Evolutionary conservation across 1,284 basidiomycete species (phyloP), one percentile per base, ranked within the genome.

Genomic region (Cutaneotrichosporon cutaneum): DNA sequence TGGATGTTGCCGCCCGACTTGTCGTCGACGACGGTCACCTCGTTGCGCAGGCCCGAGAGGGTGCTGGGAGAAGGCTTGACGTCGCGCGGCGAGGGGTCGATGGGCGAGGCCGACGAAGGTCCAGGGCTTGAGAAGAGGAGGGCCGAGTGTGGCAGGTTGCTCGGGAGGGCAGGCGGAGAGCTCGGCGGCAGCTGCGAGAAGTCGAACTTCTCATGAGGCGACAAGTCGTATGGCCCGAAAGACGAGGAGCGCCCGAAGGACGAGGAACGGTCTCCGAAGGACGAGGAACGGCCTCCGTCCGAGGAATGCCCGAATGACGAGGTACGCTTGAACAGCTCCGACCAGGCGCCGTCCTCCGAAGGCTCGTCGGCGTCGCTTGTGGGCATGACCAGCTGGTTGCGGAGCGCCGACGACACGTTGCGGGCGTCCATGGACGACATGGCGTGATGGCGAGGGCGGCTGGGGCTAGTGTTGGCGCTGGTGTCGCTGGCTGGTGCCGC

Each of bases 151-250:
- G 71, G 65, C 10, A 75, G 60, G 39, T 64, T 59, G 35, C 58
- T 54, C 7, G 69, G 67, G 10, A 72, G 52, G 7, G 61, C 58
- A 0, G 75, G 75, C 21, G 75, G 75, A 6, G 72, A 74, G 16
- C 66, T 69, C 0, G 75, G 75, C 2, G 75, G 75, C 3, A 77
- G 64, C 36, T 72, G 66, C 2, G 74, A 75, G 56, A 75, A 76
- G 62, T 77, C 74, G 60, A 77, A 77, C 39, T 42, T 42, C 39
- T 42, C 18, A 18, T 42, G 39, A 2, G 70, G 47, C 4, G 69
- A 65, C 13, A 39, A 47, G 13, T 54, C 51, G 22, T 64, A 51
- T 27, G 58, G 21, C 7, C 39, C 39, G 18, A 42, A n/a, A 42
- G 39, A 42, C 39, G 39, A 42, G 39, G 39, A 42, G 9, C 39